Base-by-base conservation (phyloP, 1,284 basidiomycete genomes). In the Moniliella sp. region DNA sequence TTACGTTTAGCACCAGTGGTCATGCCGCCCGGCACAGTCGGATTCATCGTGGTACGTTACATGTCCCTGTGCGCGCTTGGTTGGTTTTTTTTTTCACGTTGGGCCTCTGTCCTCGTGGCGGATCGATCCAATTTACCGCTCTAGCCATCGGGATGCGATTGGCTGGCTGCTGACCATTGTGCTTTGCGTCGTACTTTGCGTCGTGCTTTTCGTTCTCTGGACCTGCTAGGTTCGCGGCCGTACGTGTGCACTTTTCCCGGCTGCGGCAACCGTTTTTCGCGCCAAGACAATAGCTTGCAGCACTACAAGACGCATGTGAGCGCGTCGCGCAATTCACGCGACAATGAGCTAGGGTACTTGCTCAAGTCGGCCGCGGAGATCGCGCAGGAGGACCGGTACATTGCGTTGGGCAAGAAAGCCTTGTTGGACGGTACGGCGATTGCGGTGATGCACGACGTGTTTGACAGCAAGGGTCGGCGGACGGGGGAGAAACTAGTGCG, bases 1-100 rank as follows among this genome's bases (percentile, higher is more conserved):
- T 74, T 32, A 68, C 70, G 1, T 82, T 82, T 61, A 78, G 76
- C 32, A 82, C 78, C 27, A 75, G 73, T 46, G 78, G 78, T 18
- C 79, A 82, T 51, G 70, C 81, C 13, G 75, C 78, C 0, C 69
- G 78, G 30, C 78, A 82, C 57, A 69, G 74, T 15, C 68, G 76
- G n/a, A 57, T n/a, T n/a, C n/a, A n/a, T n/a, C n/a, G n/a, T n/a
- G n/a, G n/a, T n/a, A n/a, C n/a, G n/a, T n/a, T n/a, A n/a, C n/a
- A n/a, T n/a, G n/a, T n/a, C n/a, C n/a, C n/a, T n/a, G n/a, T n/a
- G n/a, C n/a, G n/a, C n/a, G n/a, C n/a, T n/a, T n/a, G n/a, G n/a
- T n/a, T n/a, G n/a, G n/a, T n/a, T n/a, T n/a, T n/a, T n/a, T n/a
- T n/a, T n/a, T n/a, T n/a, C n/a, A n/a, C n/a, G n/a, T n/a, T n/a